Evolutionary conservation across 208 protist species (phyloP).

Genomic region (Herpetomonas muscarum): DNA sequence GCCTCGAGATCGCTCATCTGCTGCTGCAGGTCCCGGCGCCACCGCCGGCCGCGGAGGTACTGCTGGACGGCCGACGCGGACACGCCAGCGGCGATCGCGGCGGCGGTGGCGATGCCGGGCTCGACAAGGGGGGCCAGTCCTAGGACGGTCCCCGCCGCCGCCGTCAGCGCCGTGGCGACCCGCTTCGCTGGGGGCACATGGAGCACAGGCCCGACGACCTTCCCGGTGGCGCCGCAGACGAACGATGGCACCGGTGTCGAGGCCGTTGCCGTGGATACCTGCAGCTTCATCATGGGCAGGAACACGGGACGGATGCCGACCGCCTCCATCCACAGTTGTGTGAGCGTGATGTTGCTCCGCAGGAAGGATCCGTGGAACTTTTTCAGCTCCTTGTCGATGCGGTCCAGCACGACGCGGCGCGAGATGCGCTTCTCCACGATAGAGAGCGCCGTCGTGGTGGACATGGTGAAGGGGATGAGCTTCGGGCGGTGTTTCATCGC

Average conservation of each 20-base stretch:
- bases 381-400: conserved; percentile 70
- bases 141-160: conserved; percentile 34
- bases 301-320: conserved; percentile 74
- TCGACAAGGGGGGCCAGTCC: conserved; percentile 38
- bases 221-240: conserved; percentile 86
- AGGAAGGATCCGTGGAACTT: conserved; percentile 87
- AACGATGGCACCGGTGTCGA: conserved; percentile 46
- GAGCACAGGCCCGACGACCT: conserved; percentile 73
- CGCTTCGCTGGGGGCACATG: conserved; percentile 32
- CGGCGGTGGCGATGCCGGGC: conserved; percentile 61
- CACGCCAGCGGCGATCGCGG: conserved; percentile 45
- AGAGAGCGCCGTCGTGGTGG: conserved; percentile 76
- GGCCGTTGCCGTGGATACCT: conserved; percentile 56
- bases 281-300: conserved; percentile 72
- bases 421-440: conserved; percentile 70
- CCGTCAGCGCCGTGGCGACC: conserved; percentile 20
- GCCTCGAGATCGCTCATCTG: conserved; percentile 70
- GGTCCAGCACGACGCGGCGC: conserved; percentile 50
- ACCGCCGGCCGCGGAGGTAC: conserved; percentile 26
- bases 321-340: conserved; percentile 57
- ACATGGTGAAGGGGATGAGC: conserved; percentile 87
- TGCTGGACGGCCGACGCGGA: conserved; percentile 27
- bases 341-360: conserved; percentile 71
- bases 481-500: conserved; percentile 43
- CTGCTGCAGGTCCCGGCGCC: conserved; percentile 37